A percentile compares a stretch with the other conserved stretches of the same genome.
These are phyloP conservation scores for Nothophaeocryptopus gaeumannii DNA, from an alignment of 2,329 filamentous ascomycete genomes.

Conservation along the genomic window DNA sequence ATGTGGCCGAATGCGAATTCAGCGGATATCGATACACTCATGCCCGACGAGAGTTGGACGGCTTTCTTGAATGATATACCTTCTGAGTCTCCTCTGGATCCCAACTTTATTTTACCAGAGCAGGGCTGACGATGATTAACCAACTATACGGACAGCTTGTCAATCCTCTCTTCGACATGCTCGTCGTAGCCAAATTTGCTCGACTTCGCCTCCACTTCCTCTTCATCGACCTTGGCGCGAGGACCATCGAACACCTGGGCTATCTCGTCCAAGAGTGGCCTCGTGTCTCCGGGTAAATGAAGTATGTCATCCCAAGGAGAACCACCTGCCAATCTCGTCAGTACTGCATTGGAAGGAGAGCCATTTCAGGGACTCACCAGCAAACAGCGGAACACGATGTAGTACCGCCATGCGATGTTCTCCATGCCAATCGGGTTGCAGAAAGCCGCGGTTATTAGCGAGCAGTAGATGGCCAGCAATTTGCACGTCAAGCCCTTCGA, in stretches of 20 bases:
- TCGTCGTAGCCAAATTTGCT: conserved; percentile 18
- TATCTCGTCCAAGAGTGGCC: conserved; percentile 43
- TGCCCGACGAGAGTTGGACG: conserved; percentile 25
- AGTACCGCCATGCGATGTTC: conserved; percentile 32
- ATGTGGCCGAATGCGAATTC: conserved; percentile 45
- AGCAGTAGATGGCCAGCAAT: conserved; percentile 27
- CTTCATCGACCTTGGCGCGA: conserved; percentile 5
- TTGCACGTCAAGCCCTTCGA: conserved; percentile 29
- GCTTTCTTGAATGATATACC: conserved; percentile 19
- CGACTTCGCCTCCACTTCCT: conserved; percentile 12
- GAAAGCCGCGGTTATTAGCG: conserved; percentile 28
- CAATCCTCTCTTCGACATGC: conserved; percentile 22
- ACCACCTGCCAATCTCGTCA: conserved; percentile 16
- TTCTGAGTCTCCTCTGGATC: conserved; percentile 7
- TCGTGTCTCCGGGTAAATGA: conserved; percentile 33
- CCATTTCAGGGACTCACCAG: conserved; percentile 28
- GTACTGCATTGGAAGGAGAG: too few species aligned
- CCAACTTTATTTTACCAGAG: not conserved
- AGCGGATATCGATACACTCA: conserved; percentile 23
- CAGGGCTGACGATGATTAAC: conserved; percentile 1
- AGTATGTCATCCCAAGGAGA: conserved; percentile 26
- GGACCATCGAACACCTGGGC: conserved; percentile 42
- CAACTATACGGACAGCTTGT: conserved; percentile 2
- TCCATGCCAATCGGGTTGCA: conserved; percentile 41
- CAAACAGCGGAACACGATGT: conserved; percentile 37